Base-by-base conservation (phyloP, 352 stramenopile genomes). In the Thalassiosira oceanica region DNA sequence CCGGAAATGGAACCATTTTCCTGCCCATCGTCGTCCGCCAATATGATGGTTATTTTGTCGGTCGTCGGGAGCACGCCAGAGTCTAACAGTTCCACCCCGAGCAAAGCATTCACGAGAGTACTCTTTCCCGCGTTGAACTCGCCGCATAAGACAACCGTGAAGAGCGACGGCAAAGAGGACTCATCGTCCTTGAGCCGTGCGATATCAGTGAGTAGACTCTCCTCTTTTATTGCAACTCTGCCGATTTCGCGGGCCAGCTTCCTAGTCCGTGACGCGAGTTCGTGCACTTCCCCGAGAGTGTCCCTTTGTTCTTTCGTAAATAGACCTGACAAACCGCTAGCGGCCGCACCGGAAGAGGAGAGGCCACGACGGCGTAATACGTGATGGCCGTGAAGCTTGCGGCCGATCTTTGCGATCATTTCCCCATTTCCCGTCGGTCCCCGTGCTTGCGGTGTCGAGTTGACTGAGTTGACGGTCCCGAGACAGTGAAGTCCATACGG, bases 51-150 rank as follows among this genome's bases (percentile, higher is more conserved):
- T 35, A 91, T 81, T 29, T 46, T 48, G 64, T 91, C 84, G 0
- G 84, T 91, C 4, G 84, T 91, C 6, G 84, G 84, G 21, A 91
- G 67, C 16, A 84, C 72, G 28, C 84, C 84, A 1, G 77, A 74
- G 45, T 88, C 80, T 18, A 91, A 43, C 6, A 89, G 35, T 58
- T 87, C 76, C 21, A 66, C 64, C 29, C 81, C 81, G 24, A 89
- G 52, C 15, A 91, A 45, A 24, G 84, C 84, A 80, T 91, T 91
- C 20, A 91, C 86, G 2, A 91, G 53, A 23, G 84, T 87, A 13
- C 66, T 84, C 61, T 91, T 91, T 49, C 84, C 84, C n/a, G 76
- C 63, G 81, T 89, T 89, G 52, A 88, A 89, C 58, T 89, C 81
- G 44, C 84, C 84, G 15, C 81, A 81, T 70, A 91, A 70, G 0